A percentile compares a stretch with the other conserved stretches of the same genome.
phyloP scores from a whole-genome alignment of 805 yeast genomes.

The Ogataea methanolica region DNA sequence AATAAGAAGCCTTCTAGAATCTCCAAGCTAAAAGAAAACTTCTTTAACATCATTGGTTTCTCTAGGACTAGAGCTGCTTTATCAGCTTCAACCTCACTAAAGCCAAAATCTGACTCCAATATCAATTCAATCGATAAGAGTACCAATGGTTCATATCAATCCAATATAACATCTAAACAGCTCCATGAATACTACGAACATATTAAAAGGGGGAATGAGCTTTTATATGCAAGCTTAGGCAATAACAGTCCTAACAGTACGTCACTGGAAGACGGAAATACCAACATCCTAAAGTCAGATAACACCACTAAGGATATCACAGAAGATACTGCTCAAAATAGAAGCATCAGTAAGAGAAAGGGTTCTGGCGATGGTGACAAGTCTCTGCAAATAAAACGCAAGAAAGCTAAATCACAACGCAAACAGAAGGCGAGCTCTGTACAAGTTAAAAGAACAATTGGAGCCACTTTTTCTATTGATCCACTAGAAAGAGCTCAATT shows the following conservation, averaged over 20 bases:
- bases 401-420: too few species aligned
- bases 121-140: background rate
- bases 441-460: background rate
- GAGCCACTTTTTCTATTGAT: slow-evolving; percentile 18
- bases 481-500: slow-evolving; percentile 30
- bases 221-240: slow-evolving; percentile 12
- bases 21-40: slow-evolving; percentile 3
- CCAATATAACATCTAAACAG: slow-evolving; percentile 20
- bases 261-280: background rate
- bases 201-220: slow-evolving; percentile 19
- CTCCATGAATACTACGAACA: slow-evolving; percentile 24
- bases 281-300: background rate
- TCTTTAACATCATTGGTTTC: slow-evolving; percentile 1
- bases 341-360: too few species aligned
- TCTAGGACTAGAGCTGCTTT: background rate
- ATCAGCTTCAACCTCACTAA: background rate
- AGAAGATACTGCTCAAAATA: too few species aligned
- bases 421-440: too few species aligned
- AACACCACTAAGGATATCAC: background rate
- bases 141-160: background rate
- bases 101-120: background rate
- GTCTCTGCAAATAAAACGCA: too few species aligned
- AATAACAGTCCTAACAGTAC: background rate
- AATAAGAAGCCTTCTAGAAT: slow-evolving; percentile 2
- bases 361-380: too few species aligned